Conservation (phyloP, 148 eudicot species). For the Mesembryanthemum crystallinum region DNA sequence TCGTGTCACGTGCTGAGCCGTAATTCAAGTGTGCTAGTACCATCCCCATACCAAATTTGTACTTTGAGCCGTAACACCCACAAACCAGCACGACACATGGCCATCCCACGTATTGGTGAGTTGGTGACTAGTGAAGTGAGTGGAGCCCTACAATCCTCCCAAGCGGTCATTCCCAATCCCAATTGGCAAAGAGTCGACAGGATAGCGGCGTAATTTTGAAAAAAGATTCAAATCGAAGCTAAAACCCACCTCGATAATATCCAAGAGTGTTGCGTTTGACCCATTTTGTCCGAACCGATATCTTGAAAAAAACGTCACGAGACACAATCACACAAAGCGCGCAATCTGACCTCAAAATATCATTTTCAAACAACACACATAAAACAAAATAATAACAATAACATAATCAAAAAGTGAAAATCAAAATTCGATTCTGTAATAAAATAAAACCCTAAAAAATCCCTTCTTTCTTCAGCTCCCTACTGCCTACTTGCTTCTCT, state of each 20-base stretch:
- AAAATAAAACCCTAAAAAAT: conserved; percentile 15
- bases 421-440: not conserved
- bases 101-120: no score
- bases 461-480: not conserved
- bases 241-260: no score
- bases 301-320: not conserved
- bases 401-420: not conserved
- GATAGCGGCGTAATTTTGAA: conserved; percentile 6
- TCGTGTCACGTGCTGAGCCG: no score
- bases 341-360: conserved; percentile 18
- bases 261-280: no score
- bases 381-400: not conserved
- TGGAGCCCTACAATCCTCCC: no score
- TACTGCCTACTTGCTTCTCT: not conserved
- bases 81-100: no score
- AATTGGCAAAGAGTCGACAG: not conserved
- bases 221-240: conserved; percentile 6
- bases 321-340: conserved; percentile 20
- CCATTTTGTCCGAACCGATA: not conserved
- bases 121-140: no score
- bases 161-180: no score
- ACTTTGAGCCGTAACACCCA: no score
- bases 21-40: no score
- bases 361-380: conserved; percentile 22
- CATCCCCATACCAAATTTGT: no score